Base-by-base conservation (phyloP, 2,329 filamentous ascomycete genomes). In the Tolypocladium pustulatum region DNA sequence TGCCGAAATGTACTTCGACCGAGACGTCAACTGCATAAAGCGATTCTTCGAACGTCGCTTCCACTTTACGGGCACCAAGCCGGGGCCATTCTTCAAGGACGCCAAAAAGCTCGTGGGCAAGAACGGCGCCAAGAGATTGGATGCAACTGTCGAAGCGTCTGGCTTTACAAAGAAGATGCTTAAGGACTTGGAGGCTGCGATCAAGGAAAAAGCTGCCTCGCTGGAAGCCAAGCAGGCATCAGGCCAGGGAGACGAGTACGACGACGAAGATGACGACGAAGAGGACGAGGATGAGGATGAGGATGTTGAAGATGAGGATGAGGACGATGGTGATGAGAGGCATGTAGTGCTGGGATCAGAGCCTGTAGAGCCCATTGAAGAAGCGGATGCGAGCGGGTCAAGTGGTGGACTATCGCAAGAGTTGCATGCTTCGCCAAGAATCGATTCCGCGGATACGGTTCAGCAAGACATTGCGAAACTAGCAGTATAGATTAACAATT, bases 151-250 rank as follows among this genome's bases (percentile, higher is more conserved):
- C 1, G 89, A 95, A 69, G 94, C 94, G 0, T 96, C 91, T 2
- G 94, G 94, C 0, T 97, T 99, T 72, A 96, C 91, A 25, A 95
- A 88, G 78, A 97, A 96, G 76, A 96, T 97, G 88, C 84, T 91
- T 20, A 96, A 94, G 72, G 94, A 99, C 65, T 76, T 99, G 20
- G 94, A 97, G 69, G 82, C 84, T 12, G 96, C 96, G 64, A 94
- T 99, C 75, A 87, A 87, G 65, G 88, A 89, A 76, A 88, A 91
- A 69, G 83, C 86, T 57, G 76, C 78, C 46, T 61, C 71, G 54
- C 17, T 41, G 70, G 75, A n/a, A 70, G 72, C 1, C 72, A 71
- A n/a, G 68, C 68, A 3, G 67, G 66, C 65, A 3, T 61, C 64
- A 1, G 66, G 66, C 7, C 64, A 65, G 4, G 59, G 64, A 1